A percentile compares a stretch with the other conserved stretches of the same genome.
phyloP scores from a whole-genome alignment of 192 early-diverging fungal genomes.

The Entomortierella beljakovae region DNA sequence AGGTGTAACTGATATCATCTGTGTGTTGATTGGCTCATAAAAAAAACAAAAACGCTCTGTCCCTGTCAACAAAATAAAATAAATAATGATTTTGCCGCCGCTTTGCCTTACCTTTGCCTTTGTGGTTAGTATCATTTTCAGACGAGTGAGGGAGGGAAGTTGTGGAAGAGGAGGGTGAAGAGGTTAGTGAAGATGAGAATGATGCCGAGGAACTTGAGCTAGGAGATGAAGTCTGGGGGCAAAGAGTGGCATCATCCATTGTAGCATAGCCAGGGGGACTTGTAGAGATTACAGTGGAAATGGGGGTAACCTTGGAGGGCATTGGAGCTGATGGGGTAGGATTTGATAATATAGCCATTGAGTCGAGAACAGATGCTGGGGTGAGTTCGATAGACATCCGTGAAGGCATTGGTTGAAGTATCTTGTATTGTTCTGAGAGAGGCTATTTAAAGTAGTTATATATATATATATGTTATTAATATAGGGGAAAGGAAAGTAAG shows the following conservation, averaged over 20 bases:
- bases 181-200: constrained; percentile 7
- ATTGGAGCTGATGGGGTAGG: background rate
- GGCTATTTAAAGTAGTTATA: background rate
- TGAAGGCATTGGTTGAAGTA: constrained; percentile 24
- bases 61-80: background rate
- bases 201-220: constrained; percentile 22
- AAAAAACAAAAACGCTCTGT: constrained; percentile 5
- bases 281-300: constrained; percentile 10
- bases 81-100: background rate
- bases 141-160: constrained; percentile 14
- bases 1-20: constrained; percentile 8
- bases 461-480: background rate
- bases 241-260: constrained; percentile 40
- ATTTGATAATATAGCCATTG: constrained; percentile 14
- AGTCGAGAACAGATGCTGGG: constrained; percentile 20
- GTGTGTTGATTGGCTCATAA: constrained; percentile 29
- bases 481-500: background rate
- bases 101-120: constrained; percentile 28
- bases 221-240: constrained; percentile 23
- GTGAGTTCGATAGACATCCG: constrained; percentile 34
- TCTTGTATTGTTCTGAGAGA: background rate
- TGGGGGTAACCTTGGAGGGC: background rate
- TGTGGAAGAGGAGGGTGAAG: constrained; percentile 34
- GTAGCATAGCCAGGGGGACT: constrained; percentile 14
- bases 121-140: background rate